Conservation (phyloP, 495 filamentous ascomycete genomes). For the Talaromyces trachyspermus region DNA sequence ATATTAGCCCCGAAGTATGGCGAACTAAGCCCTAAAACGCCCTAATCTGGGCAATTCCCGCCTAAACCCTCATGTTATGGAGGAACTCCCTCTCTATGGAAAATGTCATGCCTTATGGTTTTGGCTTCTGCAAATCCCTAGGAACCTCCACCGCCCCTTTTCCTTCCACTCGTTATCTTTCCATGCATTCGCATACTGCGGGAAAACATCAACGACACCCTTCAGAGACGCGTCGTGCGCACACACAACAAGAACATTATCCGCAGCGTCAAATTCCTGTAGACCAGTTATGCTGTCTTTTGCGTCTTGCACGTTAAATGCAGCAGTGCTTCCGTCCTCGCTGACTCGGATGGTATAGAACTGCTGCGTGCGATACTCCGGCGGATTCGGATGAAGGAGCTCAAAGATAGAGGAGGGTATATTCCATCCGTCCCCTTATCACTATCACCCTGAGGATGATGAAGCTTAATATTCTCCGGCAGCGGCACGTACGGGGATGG, state of each 20-base stretch:
- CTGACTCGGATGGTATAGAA: not conserved
- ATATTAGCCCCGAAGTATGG: too few species aligned
- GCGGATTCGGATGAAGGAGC: not conserved
- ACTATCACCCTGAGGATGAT: too few species aligned
- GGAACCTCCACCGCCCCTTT: not conserved
- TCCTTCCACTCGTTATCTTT: not conserved
- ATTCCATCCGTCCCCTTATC: too few species aligned
- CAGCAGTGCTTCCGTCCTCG: not conserved
- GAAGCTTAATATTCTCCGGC: too few species aligned
- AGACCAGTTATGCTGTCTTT: not conserved
- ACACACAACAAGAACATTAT: not conserved
- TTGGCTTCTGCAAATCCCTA: too few species aligned
- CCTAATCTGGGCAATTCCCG: too few species aligned
- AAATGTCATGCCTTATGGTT: too few species aligned
- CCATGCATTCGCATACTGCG: not conserved
- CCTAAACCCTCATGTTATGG: too few species aligned
- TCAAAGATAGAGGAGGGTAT: not conserved
- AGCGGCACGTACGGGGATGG: not conserved
- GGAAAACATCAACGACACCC: not conserved
- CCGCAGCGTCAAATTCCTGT: not conserved
- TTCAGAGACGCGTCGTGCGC: not conserved
- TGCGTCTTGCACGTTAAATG: not conserved
- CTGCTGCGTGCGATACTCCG: not conserved
- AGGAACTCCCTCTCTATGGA: too few species aligned
- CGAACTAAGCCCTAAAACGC: too few species aligned